Base-by-base conservation (phyloP, 106 monocot species). In the Phalaenopsis aphrodite region DNA sequence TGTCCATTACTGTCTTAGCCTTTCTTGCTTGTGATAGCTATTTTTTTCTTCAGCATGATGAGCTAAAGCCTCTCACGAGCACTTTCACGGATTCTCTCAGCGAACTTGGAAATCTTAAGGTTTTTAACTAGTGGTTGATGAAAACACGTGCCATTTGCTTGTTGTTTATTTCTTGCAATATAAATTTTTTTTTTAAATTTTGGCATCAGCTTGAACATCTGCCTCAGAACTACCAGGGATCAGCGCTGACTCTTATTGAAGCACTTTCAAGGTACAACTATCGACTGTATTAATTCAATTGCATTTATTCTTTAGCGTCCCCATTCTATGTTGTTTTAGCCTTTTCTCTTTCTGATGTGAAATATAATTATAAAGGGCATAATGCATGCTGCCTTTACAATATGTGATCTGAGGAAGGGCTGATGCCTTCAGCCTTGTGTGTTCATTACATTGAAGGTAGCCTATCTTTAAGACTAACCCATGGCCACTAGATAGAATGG, bases 71-170 rank as follows among this genome's bases (percentile, higher is more conserved):
- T 83, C 82, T 96, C 41, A 88, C 85, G 0, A 93, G 84, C 23
- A 87, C 81, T 74, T 96, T 87, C 77, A 96, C 95, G 0, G 93
- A 96, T 78, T 96, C 95, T 56, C 91, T 96, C 30, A 90, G 95
- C 71, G 89, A 96, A 79, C 91, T 96, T 82, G 95, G 95, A 76
- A 96, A 96, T 83, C 80, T 96, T 47, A 96, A 96, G 89, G 95
- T 96, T 65, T 77, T 52, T 77, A 37, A 75, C 8, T 47, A 55
- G 42, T 79, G 49, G 24, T 81, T 83, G 52, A 69, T 19, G 39
- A 42, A 52, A 18, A 43, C 45, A 41, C 71, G 47, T 64, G 21
- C 19, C n/a, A 19, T 24, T 2, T 55, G 0, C 42, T 77, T 77
- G 3, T 41, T 11, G 21, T 42, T 79, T 79, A 11, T 57, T 78